Percentiles rank a stretch among this genome's conserved stretches.
These are phyloP conservation scores for Solanum ahanhuiri DNA, from an alignment of 257 asterid genomes.

Conservation along the genomic window DNA sequence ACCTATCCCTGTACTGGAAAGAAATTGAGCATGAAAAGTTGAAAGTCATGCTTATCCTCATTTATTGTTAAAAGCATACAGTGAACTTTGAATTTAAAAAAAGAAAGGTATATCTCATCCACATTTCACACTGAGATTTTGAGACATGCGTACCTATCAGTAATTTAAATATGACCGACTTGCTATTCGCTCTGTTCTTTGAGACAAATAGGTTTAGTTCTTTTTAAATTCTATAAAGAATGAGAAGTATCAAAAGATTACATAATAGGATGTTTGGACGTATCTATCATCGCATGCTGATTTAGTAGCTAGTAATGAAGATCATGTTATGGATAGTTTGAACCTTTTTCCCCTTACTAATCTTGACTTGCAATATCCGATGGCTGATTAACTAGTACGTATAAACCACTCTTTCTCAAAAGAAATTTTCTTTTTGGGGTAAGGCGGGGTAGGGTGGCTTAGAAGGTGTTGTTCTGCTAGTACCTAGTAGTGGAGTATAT, in stretches of 20 bases:
- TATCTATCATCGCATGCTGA: neutral
- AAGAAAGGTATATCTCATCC: neutral
- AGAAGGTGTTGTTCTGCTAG: neutral
- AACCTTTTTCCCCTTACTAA: neutral
- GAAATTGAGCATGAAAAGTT: neutral
- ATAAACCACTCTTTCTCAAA: neutral
- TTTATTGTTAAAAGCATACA: neutral
- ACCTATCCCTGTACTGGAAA: neutral
- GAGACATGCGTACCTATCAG: neutral
- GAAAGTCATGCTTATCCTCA: neutral
- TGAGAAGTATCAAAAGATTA: neutral
- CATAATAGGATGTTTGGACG: neutral
- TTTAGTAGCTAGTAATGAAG: neutral
- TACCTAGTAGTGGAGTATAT: neutral
- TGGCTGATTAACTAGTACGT: neutral
- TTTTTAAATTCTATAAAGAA: neutral
- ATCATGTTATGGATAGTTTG: neutral
- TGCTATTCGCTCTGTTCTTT: neutral
- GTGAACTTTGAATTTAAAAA: neutral
- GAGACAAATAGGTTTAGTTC: neutral
- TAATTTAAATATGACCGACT: neutral
- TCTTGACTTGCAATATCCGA: neutral
- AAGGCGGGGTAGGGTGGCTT: neutral
- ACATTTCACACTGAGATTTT: neutral
- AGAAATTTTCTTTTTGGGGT: neutral